Conservation (phyloP, 371 early-diverging fungal species). For the Batrachochytrium dendrobatidis region DNA sequence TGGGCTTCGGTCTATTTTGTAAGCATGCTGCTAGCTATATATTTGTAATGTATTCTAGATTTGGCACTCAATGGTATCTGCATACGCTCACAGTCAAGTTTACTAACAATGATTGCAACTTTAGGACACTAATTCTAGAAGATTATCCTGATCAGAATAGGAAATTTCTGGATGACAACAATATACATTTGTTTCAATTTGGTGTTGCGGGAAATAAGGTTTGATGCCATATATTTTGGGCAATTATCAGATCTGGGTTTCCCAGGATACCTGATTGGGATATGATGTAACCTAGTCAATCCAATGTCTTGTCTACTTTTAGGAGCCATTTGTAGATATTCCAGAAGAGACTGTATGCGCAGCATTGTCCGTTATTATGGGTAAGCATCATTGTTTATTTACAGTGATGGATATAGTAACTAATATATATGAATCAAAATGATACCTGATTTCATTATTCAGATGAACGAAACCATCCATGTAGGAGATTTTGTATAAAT, state of each 20-base stretch:
- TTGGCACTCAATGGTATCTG: background rate
- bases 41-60: conserved; percentile 5
- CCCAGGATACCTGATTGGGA: background rate
- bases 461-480: conserved; percentile 81
- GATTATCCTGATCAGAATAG: conserved; percentile 91
- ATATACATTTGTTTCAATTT: conserved; percentile 81
- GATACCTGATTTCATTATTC: background rate
- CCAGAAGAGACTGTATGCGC: conserved; percentile 85
- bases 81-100: background rate
- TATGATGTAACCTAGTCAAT: background rate
- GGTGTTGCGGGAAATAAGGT: conserved; percentile 95
- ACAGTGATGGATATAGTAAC: background rate
- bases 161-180: conserved; percentile 78
- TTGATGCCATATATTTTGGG: conserved; percentile 8
- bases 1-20: conserved; percentile 82
- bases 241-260: no score
- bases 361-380: conserved; percentile 76
- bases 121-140: conserved; percentile 58
- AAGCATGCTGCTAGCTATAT: conserved; percentile 12
- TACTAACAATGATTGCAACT: background rate
- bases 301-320: background rate
- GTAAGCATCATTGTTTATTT: conserved; percentile 15
- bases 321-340: conserved; percentile 98
- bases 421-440: background rate
- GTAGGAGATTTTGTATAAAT: conserved; percentile 14